Conservation (phyloP, 208 protist species). For the Leishmania guyanensis region DNA sequence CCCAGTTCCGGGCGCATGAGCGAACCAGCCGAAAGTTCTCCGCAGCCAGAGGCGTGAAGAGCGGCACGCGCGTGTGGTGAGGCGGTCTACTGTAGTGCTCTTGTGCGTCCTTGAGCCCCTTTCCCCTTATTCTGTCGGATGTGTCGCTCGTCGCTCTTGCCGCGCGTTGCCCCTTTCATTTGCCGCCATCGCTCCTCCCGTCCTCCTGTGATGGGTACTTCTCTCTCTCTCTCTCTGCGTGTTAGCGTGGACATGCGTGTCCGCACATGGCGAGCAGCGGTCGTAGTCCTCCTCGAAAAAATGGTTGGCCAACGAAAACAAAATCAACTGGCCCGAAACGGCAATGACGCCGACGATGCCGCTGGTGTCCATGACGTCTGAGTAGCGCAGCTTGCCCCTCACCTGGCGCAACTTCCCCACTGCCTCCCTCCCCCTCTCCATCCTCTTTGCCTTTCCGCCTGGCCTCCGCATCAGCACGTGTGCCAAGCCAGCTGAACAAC, state of each 20-base stretch:
- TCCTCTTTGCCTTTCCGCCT: neutral
- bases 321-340: neutral
- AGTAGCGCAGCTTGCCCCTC: neutral
- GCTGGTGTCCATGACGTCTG: neutral
- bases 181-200: neutral
- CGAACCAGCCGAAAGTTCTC: neutral
- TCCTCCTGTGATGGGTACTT: neutral
- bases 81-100: neutral
- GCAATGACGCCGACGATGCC: neutral
- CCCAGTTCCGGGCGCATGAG: slow-evolving; percentile 9
- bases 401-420: neutral
- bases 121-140: slow-evolving; percentile 3
- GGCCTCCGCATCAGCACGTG: neutral
- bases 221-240: no score
- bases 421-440: neutral
- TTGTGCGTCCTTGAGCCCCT: neutral
- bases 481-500: neutral
- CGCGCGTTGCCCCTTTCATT: neutral
- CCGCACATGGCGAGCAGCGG: neutral
- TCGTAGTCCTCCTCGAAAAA: no score
- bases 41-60: neutral
- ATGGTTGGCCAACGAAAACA: neutral
- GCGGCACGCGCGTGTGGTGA: neutral
- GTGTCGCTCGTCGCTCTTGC: slow-evolving; percentile 1
- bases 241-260: neutral